Base-by-base conservation (phyloP, 164 flowering plant species). In the Dillenia turbinata region DNA sequence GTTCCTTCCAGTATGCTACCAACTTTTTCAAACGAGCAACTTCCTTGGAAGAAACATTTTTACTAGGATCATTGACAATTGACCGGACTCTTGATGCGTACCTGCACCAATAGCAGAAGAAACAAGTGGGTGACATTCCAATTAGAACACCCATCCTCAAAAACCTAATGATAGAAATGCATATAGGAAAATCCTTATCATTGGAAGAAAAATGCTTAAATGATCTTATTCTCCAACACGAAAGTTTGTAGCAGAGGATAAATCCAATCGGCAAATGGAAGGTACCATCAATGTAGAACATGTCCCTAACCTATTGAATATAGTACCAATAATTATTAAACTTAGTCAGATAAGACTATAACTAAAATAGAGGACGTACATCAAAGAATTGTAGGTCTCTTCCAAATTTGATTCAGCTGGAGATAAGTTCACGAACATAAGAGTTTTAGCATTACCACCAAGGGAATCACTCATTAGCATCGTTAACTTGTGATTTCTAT, bases 391-490 rank as follows among this genome's bases (percentile, higher is more conserved):
- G 77, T 90, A 79, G 8, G 87, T 81, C 85, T 95, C 98, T 17
- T 95, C 99, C 78, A 92, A 70, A 70, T 92, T 92, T 61, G 99
- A 90, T 62, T 90, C 97, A 22, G 93, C 92, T 16, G 99, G 99
- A 64, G 99, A 95, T 43, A 92, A 74, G 53, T 95, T 95, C 5
- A 92, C 98, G 57, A 92, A 95, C 98, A 95, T 95, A 1, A 92
- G 85, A 8, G 99, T 95, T 63, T 95, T 95, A 9, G 99, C 98
- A 83, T 95, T 95, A 45, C 99, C 98, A 54, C 99, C 99, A 15
- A 95, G 85, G 10, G 99, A 95, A 68, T 95, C 99, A 68, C 99
- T 95, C 99, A 95, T 95, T 16, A 95, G 73, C 99, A 95, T 92
- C 3, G 99, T 95, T 62, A 95, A 71, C 67, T 90, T 92, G 74